These are phyloP conservation scores for Fraxinus angustifolia DNA, from an alignment of 305 asterid species.

Conservation along the genomic window DNA sequence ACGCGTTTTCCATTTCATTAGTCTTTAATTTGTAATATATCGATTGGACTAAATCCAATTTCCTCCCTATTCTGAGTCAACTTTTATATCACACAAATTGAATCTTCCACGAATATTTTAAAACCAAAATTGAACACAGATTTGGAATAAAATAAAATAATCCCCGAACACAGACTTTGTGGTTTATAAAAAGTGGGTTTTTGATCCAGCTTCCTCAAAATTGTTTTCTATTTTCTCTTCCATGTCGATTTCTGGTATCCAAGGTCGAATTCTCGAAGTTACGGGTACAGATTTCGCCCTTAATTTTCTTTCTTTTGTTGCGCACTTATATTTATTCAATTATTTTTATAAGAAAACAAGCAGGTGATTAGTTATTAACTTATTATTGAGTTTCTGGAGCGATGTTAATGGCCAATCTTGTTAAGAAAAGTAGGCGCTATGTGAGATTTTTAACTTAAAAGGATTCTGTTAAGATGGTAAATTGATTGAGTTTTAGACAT, in stretches of 20 bases:
- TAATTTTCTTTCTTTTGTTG: background rate
- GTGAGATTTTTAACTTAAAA: background rate
- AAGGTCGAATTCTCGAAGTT: constrained; percentile 47
- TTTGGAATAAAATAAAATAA: background rate
- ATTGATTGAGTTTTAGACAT: background rate
- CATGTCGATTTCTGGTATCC: constrained; percentile 50
- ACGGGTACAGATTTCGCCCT: constrained; percentile 33
- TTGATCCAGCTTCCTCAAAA: background rate
- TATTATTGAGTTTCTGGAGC: background rate
- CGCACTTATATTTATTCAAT: background rate
- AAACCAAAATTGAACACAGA: background rate
- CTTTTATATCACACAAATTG: background rate
- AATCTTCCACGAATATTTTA: background rate
- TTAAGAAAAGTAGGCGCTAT: background rate
- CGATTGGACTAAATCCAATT: background rate
- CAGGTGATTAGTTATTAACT: background rate
- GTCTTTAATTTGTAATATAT: too few species aligned
- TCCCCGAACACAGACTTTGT: background rate
- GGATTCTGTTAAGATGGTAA: background rate
- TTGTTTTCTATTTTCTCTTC: background rate
- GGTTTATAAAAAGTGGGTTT: background rate
- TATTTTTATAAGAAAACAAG: background rate
- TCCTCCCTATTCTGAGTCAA: background rate
- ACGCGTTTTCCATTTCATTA: background rate
- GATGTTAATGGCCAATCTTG: background rate